Conservation (phyloP, 345 rosid genomes). For the Aquilaria yunnanensis region DNA sequence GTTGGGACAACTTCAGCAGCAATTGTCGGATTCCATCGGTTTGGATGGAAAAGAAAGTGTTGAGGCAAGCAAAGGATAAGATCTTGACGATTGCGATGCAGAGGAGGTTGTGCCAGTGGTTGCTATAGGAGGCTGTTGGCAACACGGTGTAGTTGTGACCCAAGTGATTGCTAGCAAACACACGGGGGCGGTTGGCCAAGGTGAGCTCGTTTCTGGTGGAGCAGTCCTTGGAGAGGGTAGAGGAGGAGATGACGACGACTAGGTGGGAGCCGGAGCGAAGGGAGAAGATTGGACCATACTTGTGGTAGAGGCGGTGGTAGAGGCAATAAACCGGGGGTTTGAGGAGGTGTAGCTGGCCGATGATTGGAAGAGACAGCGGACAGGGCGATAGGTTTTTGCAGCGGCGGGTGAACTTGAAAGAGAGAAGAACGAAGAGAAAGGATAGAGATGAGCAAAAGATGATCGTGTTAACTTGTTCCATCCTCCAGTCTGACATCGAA, state of each 20-base stretch:
- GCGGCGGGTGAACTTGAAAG: neutral
- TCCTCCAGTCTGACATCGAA: no score
- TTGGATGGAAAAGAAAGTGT: conserved; percentile 8
- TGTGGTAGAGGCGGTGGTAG: neutral
- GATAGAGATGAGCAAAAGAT: no score
- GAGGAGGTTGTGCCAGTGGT: conserved; percentile 23
- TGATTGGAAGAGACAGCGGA: neutral
- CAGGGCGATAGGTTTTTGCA: neutral
- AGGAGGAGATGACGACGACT: neutral
- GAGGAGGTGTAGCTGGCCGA: conserved; percentile 1
- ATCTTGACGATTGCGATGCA: conserved; percentile 13
- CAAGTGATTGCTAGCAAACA: neutral
- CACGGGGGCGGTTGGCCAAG: neutral
- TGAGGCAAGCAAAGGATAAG: conserved; percentile 7
- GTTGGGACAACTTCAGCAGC: conserved; percentile 8
- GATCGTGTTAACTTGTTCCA: no score
- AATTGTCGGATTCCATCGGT: conserved; percentile 18
- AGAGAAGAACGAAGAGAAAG: no score
- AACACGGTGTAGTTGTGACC: neutral
- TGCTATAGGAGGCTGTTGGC: conserved; percentile 17
- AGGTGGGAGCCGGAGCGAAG: neutral
- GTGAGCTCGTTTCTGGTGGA: neutral
- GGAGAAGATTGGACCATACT: conserved; percentile 3
- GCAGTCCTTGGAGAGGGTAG: neutral
- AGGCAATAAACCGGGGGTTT: neutral